phyloP scores from a whole-genome alignment of 192 early-diverging fungal species.

The Powellomyces hirtus region DNA sequence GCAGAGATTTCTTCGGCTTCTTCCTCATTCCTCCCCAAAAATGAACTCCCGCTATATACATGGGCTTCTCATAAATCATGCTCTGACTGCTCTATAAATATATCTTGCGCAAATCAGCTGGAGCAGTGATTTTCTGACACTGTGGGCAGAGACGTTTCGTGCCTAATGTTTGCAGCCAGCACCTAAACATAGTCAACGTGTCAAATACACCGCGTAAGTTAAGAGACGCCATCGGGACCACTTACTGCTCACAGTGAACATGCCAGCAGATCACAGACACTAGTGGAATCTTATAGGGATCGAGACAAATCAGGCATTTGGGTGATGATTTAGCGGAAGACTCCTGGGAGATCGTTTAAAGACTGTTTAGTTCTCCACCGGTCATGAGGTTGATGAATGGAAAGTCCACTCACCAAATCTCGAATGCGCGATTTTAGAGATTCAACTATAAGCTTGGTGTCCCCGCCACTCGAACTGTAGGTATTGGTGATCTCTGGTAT shows the following conservation, averaged over 20 bases:
- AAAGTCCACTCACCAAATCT: constrained; percentile 60
- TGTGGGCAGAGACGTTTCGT: constrained; percentile 89
- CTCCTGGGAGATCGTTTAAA: constrained; percentile 21
- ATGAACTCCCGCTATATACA: too few species aligned
- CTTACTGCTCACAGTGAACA: constrained; percentile 76
- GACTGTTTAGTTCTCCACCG: not conserved
- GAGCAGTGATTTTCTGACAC: constrained; percentile 81
- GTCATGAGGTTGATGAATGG: not conserved
- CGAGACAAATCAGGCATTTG: constrained; percentile 79
- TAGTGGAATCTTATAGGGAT: constrained; percentile 67
- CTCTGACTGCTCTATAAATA: too few species aligned
- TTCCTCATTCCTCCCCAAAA: too few species aligned
- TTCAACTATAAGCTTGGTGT: constrained; percentile 73
- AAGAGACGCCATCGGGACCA: not conserved
- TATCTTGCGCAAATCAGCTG: constrained; percentile 75
- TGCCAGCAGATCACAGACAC: constrained; percentile 87
- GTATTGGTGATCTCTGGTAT: too few species aligned
- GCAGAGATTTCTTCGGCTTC: too few species aligned
- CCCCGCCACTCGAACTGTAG: too few species aligned
- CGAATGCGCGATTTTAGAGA: constrained; percentile 70
- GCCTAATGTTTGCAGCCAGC: constrained; percentile 82
- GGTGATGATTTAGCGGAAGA: constrained; percentile 33
- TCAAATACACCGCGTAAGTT: not conserved
- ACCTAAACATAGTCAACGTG: constrained; percentile 31
- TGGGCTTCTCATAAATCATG: too few species aligned